A percentile compares a stretch with the other conserved stretches of the same genome.
Conservation (phyloP, 2,329 filamentous ascomycete species). For the Cercospora brassicicola region DNA sequence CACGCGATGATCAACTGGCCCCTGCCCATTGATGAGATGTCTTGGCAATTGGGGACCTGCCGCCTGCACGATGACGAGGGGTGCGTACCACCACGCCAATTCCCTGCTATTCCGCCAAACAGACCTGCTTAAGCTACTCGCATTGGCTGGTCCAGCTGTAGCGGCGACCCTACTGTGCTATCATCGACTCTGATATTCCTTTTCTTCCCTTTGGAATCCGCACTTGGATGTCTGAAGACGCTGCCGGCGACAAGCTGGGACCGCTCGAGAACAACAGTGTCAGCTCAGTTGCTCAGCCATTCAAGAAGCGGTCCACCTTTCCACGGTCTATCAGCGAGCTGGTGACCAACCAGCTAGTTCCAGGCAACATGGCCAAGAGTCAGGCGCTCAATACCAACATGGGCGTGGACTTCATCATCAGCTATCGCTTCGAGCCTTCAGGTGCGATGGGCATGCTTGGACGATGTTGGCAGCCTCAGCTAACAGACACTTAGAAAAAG, state of each 20-base stretch:
- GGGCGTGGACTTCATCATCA: slow-evolving; percentile 84
- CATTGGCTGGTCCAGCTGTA: slow-evolving; percentile 18
- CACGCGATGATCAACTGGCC: slow-evolving; percentile 3
- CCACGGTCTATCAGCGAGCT: slow-evolving; percentile 34
- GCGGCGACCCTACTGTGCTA: slow-evolving; percentile 10
- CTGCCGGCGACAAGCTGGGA: slow-evolving; percentile 21
- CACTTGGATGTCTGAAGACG: slow-evolving; percentile 22
- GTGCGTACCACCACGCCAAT: neutral
- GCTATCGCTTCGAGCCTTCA: slow-evolving; percentile 69
- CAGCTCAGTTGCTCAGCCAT: neutral
- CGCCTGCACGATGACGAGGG: slow-evolving; percentile 15
- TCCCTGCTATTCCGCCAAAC: slow-evolving; percentile 15
- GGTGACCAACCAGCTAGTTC: slow-evolving; percentile 35
- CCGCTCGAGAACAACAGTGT: slow-evolving; percentile 3
- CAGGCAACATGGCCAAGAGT: slow-evolving; percentile 39
- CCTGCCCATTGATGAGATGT: neutral
- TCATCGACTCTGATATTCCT: neutral
- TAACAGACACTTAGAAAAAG: slow-evolving; percentile 55
- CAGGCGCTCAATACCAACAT: slow-evolving; percentile 53
- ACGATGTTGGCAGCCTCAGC: neutral
- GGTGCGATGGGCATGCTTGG: slow-evolving; percentile 46
- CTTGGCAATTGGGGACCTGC: neutral
- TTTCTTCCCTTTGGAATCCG: neutral
- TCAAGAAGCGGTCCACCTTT: slow-evolving; percentile 28
- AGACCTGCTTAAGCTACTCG: neutral